Conservation (phyloP, 1,139 yeast genomes). For the Saccharomyces hybrid region DNA sequence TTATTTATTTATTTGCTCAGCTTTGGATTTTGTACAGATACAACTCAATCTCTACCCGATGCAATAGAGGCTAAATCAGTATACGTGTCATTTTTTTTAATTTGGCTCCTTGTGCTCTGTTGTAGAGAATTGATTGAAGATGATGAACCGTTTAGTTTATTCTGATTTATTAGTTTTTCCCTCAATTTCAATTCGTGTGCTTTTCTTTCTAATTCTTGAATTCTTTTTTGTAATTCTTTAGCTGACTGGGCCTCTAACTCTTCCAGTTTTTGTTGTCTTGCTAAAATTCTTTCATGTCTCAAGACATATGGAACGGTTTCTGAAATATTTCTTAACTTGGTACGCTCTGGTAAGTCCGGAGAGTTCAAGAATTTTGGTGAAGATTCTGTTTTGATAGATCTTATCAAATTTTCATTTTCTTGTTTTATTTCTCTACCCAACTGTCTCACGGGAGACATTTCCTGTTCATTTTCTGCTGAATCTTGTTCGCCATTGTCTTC, state of each 20-base stretch:
- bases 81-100: slow-evolving; percentile 47
- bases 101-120: slow-evolving; percentile 14
- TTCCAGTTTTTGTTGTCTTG: slow-evolving; percentile 70
- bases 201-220: slow-evolving; percentile 67
- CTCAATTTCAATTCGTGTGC: slow-evolving; percentile 66
- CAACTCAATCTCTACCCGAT: slow-evolving; percentile 17
- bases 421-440: slow-evolving; percentile 32
- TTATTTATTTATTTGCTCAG: not conserved
- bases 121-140: slow-evolving; percentile 6
- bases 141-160: slow-evolving; percentile 11
- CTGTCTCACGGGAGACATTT: slow-evolving; percentile 32
- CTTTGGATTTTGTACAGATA: not conserved
- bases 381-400: slow-evolving; percentile 49
- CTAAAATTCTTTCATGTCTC: slow-evolving; percentile 65
- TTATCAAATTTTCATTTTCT: slow-evolving; percentile 38
- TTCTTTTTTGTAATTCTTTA: slow-evolving; percentile 59
- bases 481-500: slow-evolving; percentile 6
- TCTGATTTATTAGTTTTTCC: slow-evolving; percentile 43
- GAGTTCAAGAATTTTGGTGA: slow-evolving; percentile 17
- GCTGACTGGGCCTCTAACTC: slow-evolving; percentile 75
- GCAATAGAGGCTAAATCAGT: slow-evolving; percentile 47
- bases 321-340: slow-evolving; percentile 65
- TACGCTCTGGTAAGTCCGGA: slow-evolving; percentile 43
- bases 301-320: slow-evolving; percentile 77
- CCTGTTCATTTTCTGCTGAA: slow-evolving; percentile 14